Percentiles rank a stretch among this genome's conserved stretches.
Evolutionary conservation across 495 filamentous ascomycete genomes (phyloP).

Genomic region (Jackrogersella multiformis): DNA sequence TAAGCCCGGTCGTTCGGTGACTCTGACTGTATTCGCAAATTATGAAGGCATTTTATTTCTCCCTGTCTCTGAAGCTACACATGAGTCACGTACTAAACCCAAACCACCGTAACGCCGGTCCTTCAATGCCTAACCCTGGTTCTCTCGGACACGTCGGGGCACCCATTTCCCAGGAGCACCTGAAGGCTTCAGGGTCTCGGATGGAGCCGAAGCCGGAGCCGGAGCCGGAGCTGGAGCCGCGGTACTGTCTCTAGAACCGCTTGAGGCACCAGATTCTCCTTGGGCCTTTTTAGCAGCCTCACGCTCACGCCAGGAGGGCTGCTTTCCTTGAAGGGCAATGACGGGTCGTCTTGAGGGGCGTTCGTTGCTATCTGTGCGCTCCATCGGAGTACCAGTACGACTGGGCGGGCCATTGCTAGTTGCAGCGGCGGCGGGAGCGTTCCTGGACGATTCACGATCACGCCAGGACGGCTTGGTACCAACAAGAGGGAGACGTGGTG

Average conservation of each 20-base stretch:
- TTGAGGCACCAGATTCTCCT: constrained; percentile 10
- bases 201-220: constrained; percentile 29
- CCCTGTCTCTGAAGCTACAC: constrained; percentile 41
- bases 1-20: neutral
- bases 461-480: constrained; percentile 51
- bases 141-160: constrained; percentile 45
- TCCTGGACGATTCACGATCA: constrained; percentile 53
- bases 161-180: constrained; percentile 58
- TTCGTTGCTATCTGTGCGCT: constrained; percentile 65
- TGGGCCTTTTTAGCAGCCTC: constrained; percentile 69
- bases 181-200: constrained; percentile 53
- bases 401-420: constrained; percentile 39
- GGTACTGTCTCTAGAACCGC: constrained; percentile 31
- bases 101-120: constrained; percentile 44
- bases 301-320: constrained; percentile 85
- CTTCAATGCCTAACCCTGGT: constrained; percentile 45
- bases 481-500: constrained; percentile 41
- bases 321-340: constrained; percentile 70
- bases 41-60: constrained; percentile 39
- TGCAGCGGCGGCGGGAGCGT: constrained; percentile 22
- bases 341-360: constrained; percentile 69
- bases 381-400: constrained; percentile 45
- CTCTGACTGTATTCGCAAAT: constrained; percentile 17
- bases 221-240: constrained; percentile 45
- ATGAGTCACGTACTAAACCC: constrained; percentile 41